Conservation (phyloP, 2,329 filamentous ascomycete species). For the Lachnum nothofagi region DNA sequence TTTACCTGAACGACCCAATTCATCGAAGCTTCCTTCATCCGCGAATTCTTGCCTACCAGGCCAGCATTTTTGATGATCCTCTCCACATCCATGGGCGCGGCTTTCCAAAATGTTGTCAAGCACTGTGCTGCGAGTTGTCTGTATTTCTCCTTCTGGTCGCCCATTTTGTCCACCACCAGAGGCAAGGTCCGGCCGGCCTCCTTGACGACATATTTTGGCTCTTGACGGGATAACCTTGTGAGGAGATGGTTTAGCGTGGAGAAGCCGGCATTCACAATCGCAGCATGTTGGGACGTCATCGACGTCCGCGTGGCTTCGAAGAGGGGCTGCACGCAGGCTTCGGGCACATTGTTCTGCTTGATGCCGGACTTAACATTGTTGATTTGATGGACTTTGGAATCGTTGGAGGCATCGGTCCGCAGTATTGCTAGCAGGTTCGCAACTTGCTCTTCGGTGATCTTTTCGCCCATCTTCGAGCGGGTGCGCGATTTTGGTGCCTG, state of each 20-base stretch:
- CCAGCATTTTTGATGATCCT: conserved; percentile 71
- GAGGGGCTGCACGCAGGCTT: conserved; percentile 62
- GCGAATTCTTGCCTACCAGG: conserved; percentile 72
- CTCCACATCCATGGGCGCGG: conserved; percentile 70
- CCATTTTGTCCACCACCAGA: conserved; percentile 75
- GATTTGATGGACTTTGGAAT: conserved; percentile 66
- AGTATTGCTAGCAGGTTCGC: conserved; percentile 48
- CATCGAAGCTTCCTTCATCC: conserved; percentile 80
- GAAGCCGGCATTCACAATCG: conserved; percentile 76
- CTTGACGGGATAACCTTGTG: conserved; percentile 79
- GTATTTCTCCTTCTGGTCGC: conserved; percentile 82
- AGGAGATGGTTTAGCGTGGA: conserved; percentile 82
- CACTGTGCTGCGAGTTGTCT: conserved; percentile 69
- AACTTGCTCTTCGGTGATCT: conserved; percentile 55
- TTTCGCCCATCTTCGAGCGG: conserved; percentile 45
- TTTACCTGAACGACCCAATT: conserved; percentile 74
- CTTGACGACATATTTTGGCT: conserved; percentile 66
- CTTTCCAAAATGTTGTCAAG: conserved; percentile 70
- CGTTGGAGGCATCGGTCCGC: conserved; percentile 59
- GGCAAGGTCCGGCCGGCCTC: conserved; percentile 68
- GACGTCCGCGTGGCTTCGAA: conserved; percentile 78
- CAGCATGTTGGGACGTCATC: conserved; percentile 69
- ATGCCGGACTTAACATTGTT: conserved; percentile 78
- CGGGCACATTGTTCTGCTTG: conserved; percentile 87
- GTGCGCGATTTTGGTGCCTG: conserved; percentile 12